Evolutionary conservation across 768 basidiomycete species (phyloP), one percentile per base, ranked within the genome.

Genomic region (Mrakia frigida): DNA sequence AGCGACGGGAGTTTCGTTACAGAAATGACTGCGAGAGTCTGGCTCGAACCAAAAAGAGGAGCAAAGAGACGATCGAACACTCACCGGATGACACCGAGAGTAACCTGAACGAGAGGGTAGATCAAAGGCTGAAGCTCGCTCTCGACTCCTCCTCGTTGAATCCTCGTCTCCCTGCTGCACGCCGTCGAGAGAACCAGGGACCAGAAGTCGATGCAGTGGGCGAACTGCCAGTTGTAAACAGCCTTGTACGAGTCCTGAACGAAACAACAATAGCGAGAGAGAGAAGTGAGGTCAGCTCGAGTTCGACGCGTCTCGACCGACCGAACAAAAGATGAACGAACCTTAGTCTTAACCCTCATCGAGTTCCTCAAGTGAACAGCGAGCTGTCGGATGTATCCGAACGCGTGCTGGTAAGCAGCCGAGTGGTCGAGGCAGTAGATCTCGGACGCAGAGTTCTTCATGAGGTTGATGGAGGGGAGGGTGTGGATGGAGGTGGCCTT

Each of bases 201-300:
- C 97, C 97, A 99, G 81, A 98, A 98, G 85, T 99, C 97, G 79
- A 99, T 86, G 76, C 90, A 92, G 82, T 99, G 97, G 3, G 90
- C 91, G 79, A 91, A 98, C 84, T 98, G 97, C 97, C 97, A 99
- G 84, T 98, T 99, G 84, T 99, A 97, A 31, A 99, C 96, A 80
- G 91, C 90, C 83, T 90, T 91, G 85, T 91, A 95, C 13, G 93
- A 90, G 79, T 98, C 94, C 90, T 93, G 82, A 31, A 18, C 43
- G 43, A 46, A 50, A 14, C 16, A 6, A 41, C 11, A 11, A 41
- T 41, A 41, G 75, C 72, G 46, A 69, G 10, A 46, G 53, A 60
- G 61, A 14, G 33, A 35, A 50, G 14, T 33, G 23, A 72, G 68
- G 59, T 39, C 67, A 39, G 79, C 76, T 73, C 75, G 39, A 74